Conservation (phyloP, 1,284 basidiomycete species). For the Cutaneotrichosporon arboriforme region DNA sequence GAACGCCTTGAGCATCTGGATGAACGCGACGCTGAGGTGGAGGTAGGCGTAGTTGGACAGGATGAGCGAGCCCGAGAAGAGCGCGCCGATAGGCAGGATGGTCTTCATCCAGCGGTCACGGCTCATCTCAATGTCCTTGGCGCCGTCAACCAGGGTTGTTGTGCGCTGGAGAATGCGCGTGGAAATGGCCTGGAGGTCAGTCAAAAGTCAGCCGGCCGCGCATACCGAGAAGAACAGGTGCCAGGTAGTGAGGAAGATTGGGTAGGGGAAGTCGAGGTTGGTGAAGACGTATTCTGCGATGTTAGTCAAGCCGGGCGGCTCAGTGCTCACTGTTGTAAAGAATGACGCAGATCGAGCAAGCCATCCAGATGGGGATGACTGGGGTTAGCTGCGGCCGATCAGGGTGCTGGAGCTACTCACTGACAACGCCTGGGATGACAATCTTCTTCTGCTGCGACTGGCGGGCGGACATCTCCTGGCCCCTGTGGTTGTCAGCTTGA, state of each 20-base stretch:
- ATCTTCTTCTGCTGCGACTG: slow-evolving; percentile 46
- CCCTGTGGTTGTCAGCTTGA: too few relatives aligned
- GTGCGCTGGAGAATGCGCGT: slow-evolving; percentile 84
- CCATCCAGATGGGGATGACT: slow-evolving; percentile 60
- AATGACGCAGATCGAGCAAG: slow-evolving; percentile 83
- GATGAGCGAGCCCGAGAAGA: slow-evolving; percentile 88
- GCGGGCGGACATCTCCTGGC: background rate
- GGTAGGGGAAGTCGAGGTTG: slow-evolving; percentile 71
- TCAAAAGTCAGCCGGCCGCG: slow-evolving; percentile 42
- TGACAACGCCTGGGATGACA: slow-evolving; percentile 45
- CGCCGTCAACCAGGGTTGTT: slow-evolving; percentile 80
- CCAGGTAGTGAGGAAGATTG: slow-evolving; percentile 83
- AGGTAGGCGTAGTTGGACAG: slow-evolving; percentile 93
- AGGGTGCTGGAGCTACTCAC: slow-evolving; percentile 25
- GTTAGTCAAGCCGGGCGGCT: background rate
- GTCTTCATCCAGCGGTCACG: slow-evolving; percentile 75
- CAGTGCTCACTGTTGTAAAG: slow-evolving; percentile 73
- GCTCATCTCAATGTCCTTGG: slow-evolving; percentile 79
- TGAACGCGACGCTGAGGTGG: slow-evolving; percentile 83
- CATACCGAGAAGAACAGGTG: slow-evolving; percentile 72
- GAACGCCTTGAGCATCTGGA: slow-evolving; percentile 99
- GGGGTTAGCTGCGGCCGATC: background rate
- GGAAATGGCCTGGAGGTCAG: slow-evolving; percentile 63
- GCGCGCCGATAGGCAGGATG: slow-evolving; percentile 85
- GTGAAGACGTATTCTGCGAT: slow-evolving; percentile 68